phyloP scores from a whole-genome alignment of 2,329 filamentous ascomycete genomes.

The Calonectria henricotiae region DNA sequence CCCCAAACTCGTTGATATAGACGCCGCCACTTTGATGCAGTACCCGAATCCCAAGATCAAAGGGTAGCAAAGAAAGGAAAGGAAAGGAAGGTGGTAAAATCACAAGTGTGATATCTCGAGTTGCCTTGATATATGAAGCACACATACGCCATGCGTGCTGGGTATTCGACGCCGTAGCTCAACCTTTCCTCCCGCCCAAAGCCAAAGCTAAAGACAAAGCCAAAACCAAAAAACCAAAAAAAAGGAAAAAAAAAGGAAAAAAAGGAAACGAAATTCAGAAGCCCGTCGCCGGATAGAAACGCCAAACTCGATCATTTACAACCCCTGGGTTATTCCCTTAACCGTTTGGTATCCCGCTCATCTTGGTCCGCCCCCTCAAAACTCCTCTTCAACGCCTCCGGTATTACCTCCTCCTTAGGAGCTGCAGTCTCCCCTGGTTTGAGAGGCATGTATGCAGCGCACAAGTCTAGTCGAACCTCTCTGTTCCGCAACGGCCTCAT shows the following conservation, averaged over 20 bases:
- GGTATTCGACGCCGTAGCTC: conserved; percentile 49
- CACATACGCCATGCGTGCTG: conserved; percentile 47
- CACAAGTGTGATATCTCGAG: conserved; percentile 37
- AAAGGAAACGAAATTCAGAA: conserved; percentile 20
- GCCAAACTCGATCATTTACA: conserved; percentile 9
- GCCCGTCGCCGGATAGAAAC: conserved; percentile 29
- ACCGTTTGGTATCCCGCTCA: conserved; percentile 42
- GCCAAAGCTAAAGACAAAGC: too few species aligned
- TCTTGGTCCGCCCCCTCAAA: conserved; percentile 35
- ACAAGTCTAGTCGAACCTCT: conserved; percentile 57
- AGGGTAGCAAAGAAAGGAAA: conserved; percentile 21
- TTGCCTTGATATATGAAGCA: conserved; percentile 42
- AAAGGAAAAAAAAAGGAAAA: conserved; percentile 25
- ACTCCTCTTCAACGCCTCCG: conserved; percentile 43
- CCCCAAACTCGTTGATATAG: conserved; percentile 10
- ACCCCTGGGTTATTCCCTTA: conserved; percentile 41
- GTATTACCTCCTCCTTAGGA: conserved; percentile 32
- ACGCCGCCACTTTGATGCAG: conserved; percentile 2
- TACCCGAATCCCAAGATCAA: not conserved
- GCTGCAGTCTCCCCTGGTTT: conserved; percentile 6
- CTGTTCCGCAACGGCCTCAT: conserved; percentile 55
- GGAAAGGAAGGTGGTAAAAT: conserved; percentile 32
- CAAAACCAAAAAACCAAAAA: too few species aligned
- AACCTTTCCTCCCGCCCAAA: conserved; percentile 35
- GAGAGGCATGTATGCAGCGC: conserved; percentile 48